Percentiles rank a stretch among this genome's conserved stretches.
Conservation (phyloP, 73 alveolate genomes). For the Tetrahymena thermophila region DNA sequence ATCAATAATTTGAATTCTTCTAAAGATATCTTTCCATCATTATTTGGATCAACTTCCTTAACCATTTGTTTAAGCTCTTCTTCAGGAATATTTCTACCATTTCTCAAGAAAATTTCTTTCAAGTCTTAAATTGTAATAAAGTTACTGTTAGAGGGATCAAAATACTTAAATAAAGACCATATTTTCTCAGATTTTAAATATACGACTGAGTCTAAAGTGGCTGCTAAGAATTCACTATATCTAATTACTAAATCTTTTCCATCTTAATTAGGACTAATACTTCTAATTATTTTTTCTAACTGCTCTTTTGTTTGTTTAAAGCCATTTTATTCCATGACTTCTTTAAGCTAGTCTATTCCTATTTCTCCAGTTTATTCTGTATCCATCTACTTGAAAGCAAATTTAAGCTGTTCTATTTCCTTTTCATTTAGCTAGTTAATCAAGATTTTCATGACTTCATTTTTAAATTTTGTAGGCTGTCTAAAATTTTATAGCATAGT, state of each 20-base stretch:
- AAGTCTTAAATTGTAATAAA: slow-evolving; percentile 39
- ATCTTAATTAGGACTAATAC: neutral
- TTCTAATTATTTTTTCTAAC: slow-evolving; percentile 7
- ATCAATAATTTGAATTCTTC: slow-evolving; percentile 40
- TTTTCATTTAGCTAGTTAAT: neutral
- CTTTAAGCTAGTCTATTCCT: neutral
- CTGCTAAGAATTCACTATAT: slow-evolving; percentile 69
- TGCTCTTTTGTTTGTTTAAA: neutral
- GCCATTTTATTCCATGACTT: neutral
- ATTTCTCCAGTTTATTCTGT: neutral
- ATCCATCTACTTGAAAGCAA: neutral
- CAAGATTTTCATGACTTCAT: neutral
- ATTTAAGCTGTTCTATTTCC: neutral
- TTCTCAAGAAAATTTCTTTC: slow-evolving; percentile 40
- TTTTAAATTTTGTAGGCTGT: neutral
- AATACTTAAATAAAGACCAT: slow-evolving; percentile 51
- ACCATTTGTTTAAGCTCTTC: slow-evolving; percentile 37
- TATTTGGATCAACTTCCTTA: slow-evolving; percentile 44
- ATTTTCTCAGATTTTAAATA: slow-evolving; percentile 57
- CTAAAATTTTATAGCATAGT: neutral
- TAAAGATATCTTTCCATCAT: slow-evolving; percentile 44
- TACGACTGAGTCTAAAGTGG: slow-evolving; percentile 51
- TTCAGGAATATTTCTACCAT: slow-evolving; percentile 17
- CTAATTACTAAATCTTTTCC: slow-evolving; percentile 34
- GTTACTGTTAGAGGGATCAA: slow-evolving; percentile 41